Base-by-base conservation (phyloP, 2,329 filamentous ascomycete species). In the Sclerotinia subarctica region DNA sequence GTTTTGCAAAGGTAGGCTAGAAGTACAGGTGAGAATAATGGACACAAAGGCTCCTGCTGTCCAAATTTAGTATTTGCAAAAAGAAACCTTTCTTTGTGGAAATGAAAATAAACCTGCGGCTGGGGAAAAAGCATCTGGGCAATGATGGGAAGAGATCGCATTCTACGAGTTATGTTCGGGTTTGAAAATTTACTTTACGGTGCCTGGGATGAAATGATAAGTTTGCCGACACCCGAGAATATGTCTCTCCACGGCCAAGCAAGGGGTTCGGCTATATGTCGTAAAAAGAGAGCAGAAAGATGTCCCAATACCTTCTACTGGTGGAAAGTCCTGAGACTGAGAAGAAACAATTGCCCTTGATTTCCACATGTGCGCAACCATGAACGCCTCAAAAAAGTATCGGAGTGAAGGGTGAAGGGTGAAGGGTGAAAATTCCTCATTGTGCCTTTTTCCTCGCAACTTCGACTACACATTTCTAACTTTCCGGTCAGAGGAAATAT, bases 351-450 rank as follows among this genome's bases (percentile, higher is more conserved):
- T n/a, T 46, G 19, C 21, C 35, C 38, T 57, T 64, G 21, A 65
- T 65, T 65, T 65, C 38, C 63, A 57, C 51, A 35, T 21, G 17
- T 11, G 29, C 38, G 51, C 26, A 65, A 46, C n/a, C 21, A 49
- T 49, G 3, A 35, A 24, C 44, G 51, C 63, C 51, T 17, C 38
- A 17, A 47, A 57, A 57, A 42, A 17, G 38, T 19, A 62, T 49
- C 7, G 58, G 11, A 15, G 11, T 6, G 6, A 35, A 35, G 35
- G 35, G 35, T 35, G 35, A 35, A 35, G 35, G 35, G 44, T 19
- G 13, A 49, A 38, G 11, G 4, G 11, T 35, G 5, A 29, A 47
- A 47, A 13, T 58, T 8, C 5, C 11, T 19, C 7, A 44, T 6
- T 64, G 11, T 32, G 29, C 29, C n/a, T 10, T 42, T 52, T 24